A percentile compares a stretch with the other conserved stretches of the same genome.
phyloP scores from a whole-genome alignment of 345 rosid genomes.

The Bruguiera sexangula region DNA sequence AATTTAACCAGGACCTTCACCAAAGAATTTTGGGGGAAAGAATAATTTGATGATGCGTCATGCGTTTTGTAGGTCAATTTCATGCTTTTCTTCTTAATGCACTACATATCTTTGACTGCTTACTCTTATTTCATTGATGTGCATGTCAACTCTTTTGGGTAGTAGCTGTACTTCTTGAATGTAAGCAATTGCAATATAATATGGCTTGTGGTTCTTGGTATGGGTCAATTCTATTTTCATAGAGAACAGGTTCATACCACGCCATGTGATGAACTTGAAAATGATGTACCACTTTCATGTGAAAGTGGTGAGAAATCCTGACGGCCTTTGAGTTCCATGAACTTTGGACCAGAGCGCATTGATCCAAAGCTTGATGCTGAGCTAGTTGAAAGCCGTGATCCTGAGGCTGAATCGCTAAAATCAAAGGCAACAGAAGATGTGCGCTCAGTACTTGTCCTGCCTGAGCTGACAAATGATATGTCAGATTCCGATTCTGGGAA shows the following conservation, averaged over 20 bases:
- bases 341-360: slow-evolving; percentile 44
- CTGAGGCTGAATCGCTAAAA: slow-evolving; percentile 39
- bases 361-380: slow-evolving; percentile 66
- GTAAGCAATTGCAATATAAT: background rate
- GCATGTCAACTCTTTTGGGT: no score
- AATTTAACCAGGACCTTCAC: no score
- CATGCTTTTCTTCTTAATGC: no score
- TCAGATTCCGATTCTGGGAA: slow-evolving; percentile 61
- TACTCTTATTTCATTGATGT: no score
- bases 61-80: no score
- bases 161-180: background rate
- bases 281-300: slow-evolving; percentile 54
- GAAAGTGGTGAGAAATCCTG: slow-evolving; percentile 55
- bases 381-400: slow-evolving; percentile 47
- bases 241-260: slow-evolving; percentile 34
- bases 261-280: slow-evolving; percentile 54
- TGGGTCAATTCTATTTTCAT: background rate
- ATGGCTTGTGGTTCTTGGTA: no score
- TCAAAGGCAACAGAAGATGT: slow-evolving; percentile 47
- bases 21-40: no score
- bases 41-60: no score
- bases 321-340: slow-evolving; percentile 33
- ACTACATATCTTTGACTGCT: no score
- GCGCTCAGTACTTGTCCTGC: slow-evolving; percentile 64
- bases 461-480: slow-evolving; percentile 80